phyloP scores from a whole-genome alignment of 345 rosid species.

The Salix brachista region DNA sequence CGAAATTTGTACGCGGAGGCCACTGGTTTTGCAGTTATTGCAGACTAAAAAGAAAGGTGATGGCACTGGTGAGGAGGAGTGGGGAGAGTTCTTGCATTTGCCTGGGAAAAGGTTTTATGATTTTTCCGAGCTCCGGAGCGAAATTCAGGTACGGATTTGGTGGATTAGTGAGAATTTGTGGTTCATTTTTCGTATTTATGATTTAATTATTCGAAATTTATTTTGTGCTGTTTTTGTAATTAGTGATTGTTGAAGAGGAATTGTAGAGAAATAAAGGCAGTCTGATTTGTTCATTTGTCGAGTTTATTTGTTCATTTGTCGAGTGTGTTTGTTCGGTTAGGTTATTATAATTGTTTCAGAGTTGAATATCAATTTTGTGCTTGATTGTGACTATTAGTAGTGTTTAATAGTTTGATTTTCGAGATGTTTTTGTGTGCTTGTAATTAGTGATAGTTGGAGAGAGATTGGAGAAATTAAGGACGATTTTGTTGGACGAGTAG shows the following conservation, averaged over 20 bases:
- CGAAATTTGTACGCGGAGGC: slow-evolving; percentile 94
- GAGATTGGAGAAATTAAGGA: background rate
- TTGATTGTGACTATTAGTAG: too few species aligned
- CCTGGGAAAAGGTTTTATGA: slow-evolving; percentile 74
- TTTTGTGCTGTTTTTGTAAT: background rate
- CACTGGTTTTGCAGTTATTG: slow-evolving; percentile 87
- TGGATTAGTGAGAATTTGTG: background rate
- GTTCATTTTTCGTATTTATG: background rate
- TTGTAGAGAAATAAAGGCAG: background rate
- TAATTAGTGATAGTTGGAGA: background rate
- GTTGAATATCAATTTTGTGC: background rate
- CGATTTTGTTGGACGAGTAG: background rate
- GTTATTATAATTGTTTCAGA: background rate
- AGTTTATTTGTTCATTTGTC: background rate
- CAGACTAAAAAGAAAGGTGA: slow-evolving; percentile 66
- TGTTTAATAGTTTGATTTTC: background rate
- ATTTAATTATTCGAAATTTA: background rate
- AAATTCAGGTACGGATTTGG: slow-evolving; percentile 58
- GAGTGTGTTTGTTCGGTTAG: background rate
- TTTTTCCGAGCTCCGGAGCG: slow-evolving; percentile 90
- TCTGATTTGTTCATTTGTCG: background rate
- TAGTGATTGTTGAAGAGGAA: background rate
- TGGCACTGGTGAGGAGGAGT: slow-evolving; percentile 81
- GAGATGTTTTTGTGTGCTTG: background rate
- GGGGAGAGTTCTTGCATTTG: slow-evolving; percentile 90